Conservation (phyloP, 2,329 filamentous ascomycete species). For the Pestalotiopsis sp. region DNA sequence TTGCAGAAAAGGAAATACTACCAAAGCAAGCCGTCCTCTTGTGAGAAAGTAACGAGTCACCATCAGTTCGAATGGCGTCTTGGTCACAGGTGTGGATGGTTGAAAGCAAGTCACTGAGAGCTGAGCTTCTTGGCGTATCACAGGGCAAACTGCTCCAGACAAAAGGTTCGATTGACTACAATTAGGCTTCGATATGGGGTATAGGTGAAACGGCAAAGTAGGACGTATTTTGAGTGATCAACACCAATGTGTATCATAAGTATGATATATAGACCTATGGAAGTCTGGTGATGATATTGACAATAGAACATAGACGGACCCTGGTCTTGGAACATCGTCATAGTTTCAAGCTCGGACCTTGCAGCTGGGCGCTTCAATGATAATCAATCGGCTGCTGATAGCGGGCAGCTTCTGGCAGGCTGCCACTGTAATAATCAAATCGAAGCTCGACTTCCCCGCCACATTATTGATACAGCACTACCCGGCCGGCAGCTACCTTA, state of each 20-base stretch:
- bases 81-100: too few relatives aligned
- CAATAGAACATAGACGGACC: not conserved
- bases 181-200: too few relatives aligned
- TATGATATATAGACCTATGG: not conserved
- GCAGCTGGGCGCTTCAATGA: not conserved
- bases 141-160: too few relatives aligned
- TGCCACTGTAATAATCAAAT: not conserved
- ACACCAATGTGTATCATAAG: not conserved
- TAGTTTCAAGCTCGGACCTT: not conserved
- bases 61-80: too few relatives aligned
- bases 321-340: not conserved
- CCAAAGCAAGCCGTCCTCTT: too few relatives aligned
- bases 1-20: too few relatives aligned
- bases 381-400: not conserved
- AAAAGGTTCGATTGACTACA: too few relatives aligned
- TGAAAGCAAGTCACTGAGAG: too few relatives aligned
- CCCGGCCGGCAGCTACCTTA: not conserved
- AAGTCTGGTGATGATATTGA: not conserved
- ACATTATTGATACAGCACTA: not conserved
- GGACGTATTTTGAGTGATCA: too few relatives aligned
- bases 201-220: too few relatives aligned
- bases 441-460: not conserved
- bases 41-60: too few relatives aligned
- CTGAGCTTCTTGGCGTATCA: too few relatives aligned
- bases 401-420: not conserved